These are phyloP conservation scores for Cicer cuneatum DNA, from an alignment of 306 rosid species.

Conservation along the genomic window DNA sequence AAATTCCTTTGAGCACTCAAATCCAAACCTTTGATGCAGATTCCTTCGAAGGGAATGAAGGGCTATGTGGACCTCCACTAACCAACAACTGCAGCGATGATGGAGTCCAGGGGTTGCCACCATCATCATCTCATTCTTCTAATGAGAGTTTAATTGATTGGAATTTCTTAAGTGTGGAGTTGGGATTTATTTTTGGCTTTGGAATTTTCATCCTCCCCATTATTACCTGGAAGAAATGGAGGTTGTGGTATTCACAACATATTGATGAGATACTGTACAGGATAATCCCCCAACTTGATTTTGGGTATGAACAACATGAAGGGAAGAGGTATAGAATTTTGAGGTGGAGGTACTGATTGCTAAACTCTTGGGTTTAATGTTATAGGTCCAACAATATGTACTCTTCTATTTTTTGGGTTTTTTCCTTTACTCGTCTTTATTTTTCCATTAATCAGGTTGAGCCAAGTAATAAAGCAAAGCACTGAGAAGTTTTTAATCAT, in stretches of 20 bases:
- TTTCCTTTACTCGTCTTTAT: background rate
- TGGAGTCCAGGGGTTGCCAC: background rate
- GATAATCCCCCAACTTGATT: slow-evolving; percentile 31
- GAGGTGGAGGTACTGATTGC: slow-evolving; percentile 21
- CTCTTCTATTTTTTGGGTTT: slow-evolving; percentile 2
- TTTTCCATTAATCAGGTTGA: too few relatives aligned
- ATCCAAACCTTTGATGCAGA: slow-evolving; percentile 42
- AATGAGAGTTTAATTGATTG: slow-evolving; percentile 22
- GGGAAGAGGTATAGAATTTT: slow-evolving; percentile 23
- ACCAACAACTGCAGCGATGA: background rate
- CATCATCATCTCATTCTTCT: slow-evolving; percentile 9
- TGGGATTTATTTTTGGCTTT: slow-evolving; percentile 49
- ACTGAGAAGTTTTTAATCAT: too few relatives aligned
- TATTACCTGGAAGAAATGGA: slow-evolving; percentile 38
- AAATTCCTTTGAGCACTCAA: slow-evolving; percentile 49
- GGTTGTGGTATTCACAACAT: slow-evolving; percentile 35
- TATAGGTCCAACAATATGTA: background rate
- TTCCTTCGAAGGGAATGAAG: slow-evolving; percentile 49
- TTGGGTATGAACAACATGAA: background rate
- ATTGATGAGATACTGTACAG: slow-evolving; percentile 15
- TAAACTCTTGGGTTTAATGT: background rate
- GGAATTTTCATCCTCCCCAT: slow-evolving; percentile 38
- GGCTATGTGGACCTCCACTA: slow-evolving; percentile 48
- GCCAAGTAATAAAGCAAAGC: too few relatives aligned
- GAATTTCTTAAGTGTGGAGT: slow-evolving; percentile 37